A percentile compares a stretch with the other conserved stretches of the same genome.
These are phyloP conservation scores for Fusarium cicatricum DNA, from an alignment of 2,329 filamentous ascomycete species.

Conservation along the genomic window DNA sequence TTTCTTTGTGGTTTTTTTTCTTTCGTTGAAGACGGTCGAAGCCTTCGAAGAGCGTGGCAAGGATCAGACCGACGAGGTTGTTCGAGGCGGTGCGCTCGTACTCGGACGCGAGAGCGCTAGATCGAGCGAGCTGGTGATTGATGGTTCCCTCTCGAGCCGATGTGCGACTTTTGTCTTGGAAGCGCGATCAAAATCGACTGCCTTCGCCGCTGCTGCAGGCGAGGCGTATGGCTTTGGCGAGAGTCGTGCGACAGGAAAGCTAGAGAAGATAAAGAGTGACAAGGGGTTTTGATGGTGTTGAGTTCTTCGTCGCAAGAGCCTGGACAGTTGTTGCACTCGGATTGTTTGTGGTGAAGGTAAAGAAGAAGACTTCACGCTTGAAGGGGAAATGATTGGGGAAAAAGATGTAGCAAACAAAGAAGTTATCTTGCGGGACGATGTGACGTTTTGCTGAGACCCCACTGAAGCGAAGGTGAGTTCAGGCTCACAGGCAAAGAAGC, in stretches of 20 bases:
- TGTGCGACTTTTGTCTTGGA: not conserved
- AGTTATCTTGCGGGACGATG: conserved; percentile 26
- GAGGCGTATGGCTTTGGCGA: conserved; percentile 8
- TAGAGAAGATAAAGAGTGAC: conserved; percentile 8
- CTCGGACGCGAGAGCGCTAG: not conserved
- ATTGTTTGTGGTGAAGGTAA: conserved; percentile 7
- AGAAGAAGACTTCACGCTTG: not conserved
- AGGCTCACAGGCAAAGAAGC: conserved; percentile 24
- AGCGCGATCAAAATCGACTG: not conserved
- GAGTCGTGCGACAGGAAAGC: conserved; percentile 10
- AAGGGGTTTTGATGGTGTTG: conserved; percentile 5
- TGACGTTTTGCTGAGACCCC: conserved; percentile 40
- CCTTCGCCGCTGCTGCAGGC: conserved; percentile 1
- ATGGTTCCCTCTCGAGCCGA: not conserved
- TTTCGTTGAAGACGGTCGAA: conserved; percentile 4
- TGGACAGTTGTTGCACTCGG: not conserved
- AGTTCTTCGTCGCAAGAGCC: conserved; percentile 1
- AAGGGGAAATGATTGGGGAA: conserved; percentile 1
- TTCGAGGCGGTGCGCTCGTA: conserved; percentile 6
- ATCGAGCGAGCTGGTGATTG: not conserved
- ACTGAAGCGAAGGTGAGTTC: conserved; percentile 18
- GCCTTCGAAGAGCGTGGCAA: not conserved
- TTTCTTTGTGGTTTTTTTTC: conserved; percentile 1
- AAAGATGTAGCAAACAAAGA: conserved; percentile 25
- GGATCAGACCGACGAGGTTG: conserved; percentile 1